These are phyloP conservation scores for Nidularia pulvinata DNA, from an alignment of 768 basidiomycete species.

Conservation along the genomic window DNA sequence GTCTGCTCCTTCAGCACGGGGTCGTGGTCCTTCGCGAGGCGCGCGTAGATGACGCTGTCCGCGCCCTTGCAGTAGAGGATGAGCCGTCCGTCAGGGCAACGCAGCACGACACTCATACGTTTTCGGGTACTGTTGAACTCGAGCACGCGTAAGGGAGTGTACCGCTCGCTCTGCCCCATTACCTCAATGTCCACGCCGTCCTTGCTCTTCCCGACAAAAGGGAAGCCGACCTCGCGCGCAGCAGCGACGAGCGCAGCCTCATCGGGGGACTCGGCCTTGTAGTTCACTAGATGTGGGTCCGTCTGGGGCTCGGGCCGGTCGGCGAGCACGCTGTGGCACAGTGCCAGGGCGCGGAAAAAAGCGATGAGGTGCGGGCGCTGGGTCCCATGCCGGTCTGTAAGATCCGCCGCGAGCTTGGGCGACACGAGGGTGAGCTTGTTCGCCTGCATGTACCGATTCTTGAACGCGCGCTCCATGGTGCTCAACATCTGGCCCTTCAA, in stretches of 20 bases:
- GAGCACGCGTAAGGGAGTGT: slow-evolving; percentile 75
- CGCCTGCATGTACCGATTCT: slow-evolving; percentile 82
- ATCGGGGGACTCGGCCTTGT: slow-evolving; percentile 97
- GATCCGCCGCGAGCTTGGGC: slow-evolving; percentile 79
- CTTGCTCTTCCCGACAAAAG: slow-evolving; percentile 78
- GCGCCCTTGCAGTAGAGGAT: slow-evolving; percentile 97
- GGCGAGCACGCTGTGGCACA: slow-evolving; percentile 91
- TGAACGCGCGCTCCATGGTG: slow-evolving; percentile 76
- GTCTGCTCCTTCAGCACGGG: slow-evolving; percentile 74
- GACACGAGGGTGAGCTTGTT: slow-evolving; percentile 89
- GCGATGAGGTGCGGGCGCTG: slow-evolving; percentile 71
- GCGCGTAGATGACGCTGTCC: slow-evolving; percentile 91
- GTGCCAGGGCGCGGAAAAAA: slow-evolving; percentile 94
- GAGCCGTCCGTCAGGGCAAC: slow-evolving; percentile 80
- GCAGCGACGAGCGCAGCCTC: slow-evolving; percentile 94
- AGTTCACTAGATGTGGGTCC: slow-evolving; percentile 68
- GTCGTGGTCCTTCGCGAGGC: slow-evolving; percentile 80
- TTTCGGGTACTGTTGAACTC: slow-evolving; percentile 97
- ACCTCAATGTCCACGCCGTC: slow-evolving; percentile 87
- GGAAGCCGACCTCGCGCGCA: slow-evolving; percentile 92
- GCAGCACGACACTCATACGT: slow-evolving; percentile 92
- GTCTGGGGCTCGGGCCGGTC: slow-evolving; percentile 67
- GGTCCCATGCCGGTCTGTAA: slow-evolving; percentile 56
- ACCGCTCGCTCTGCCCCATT: slow-evolving; percentile 85
- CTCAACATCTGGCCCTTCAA: slow-evolving; percentile 79